phyloP scores from a whole-genome alignment of 129 eudicot species.

The Sambucus nigra region DNA sequence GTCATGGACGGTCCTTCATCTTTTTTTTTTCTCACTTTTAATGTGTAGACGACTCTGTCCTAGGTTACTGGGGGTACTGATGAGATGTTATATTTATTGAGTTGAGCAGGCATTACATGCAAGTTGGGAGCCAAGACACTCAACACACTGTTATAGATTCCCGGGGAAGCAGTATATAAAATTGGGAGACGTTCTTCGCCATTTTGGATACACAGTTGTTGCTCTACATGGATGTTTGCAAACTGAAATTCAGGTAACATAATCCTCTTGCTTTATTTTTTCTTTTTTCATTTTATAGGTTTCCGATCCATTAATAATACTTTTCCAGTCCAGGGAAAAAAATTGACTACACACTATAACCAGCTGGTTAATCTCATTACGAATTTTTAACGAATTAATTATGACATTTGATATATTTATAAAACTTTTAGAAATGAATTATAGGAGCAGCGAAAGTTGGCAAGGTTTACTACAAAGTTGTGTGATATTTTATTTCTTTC shows the following conservation, averaged over 20 bases:
- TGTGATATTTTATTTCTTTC: too few relatives aligned
- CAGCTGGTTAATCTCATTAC: too few relatives aligned
- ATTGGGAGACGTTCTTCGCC: conserved; percentile 30
- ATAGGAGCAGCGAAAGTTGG: too few relatives aligned
- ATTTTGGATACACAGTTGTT: conserved; percentile 31
- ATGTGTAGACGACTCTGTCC: too few relatives aligned
- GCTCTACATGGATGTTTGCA: conserved; percentile 36
- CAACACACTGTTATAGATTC: conserved; percentile 29
- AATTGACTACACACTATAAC: too few relatives aligned
- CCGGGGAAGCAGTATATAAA: conserved; percentile 37
- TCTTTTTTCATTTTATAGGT: neutral
- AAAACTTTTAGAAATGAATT: too few relatives aligned
- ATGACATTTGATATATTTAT: neutral
- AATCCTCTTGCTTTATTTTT: neutral
- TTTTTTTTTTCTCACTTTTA: too few relatives aligned
- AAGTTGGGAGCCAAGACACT: conserved; percentile 46
- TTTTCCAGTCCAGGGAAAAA: neutral
- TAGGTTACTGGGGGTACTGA: too few relatives aligned
- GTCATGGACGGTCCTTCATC: neutral
- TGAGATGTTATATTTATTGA: too few relatives aligned
- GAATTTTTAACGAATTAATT: neutral
- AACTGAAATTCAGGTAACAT: conserved; percentile 32
- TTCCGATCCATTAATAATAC: neutral
- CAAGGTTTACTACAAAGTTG: too few relatives aligned
- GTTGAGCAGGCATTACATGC: conserved; percentile 23